Evolutionary conservation across 139 green algal species (phyloP).

Genomic region (Astrephomene gubernaculifera): DNA sequence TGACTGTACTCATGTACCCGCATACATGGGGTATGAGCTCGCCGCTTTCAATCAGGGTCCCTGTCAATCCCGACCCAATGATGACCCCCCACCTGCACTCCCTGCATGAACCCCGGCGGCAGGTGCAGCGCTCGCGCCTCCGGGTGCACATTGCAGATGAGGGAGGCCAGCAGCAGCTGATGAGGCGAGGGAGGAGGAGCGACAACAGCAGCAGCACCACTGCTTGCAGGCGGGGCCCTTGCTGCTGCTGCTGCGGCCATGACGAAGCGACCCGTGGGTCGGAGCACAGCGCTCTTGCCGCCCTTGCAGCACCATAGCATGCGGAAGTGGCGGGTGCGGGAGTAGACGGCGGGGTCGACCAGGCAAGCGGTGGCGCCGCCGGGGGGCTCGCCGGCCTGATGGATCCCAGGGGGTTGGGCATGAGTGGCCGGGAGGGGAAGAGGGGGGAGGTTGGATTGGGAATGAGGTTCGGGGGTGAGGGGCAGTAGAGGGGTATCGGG

Average conservation of each 20-base stretch:
- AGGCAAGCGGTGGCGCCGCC: constrained; percentile 47
- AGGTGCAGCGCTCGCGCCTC: constrained; percentile 55
- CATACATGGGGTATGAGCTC: too few species aligned
- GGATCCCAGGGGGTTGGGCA: too few species aligned
- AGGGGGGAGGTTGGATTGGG: too few species aligned
- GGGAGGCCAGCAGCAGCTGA: constrained; percentile 68
- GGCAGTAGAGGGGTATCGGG: too few species aligned
- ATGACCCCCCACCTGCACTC: constrained; percentile 23
- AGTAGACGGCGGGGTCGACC: constrained; percentile 85
- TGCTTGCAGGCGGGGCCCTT: background rate
- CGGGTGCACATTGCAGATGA: constrained; percentile 78
- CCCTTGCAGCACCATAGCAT: constrained; percentile 79
- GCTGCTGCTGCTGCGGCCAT: background rate
- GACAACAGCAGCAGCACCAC: background rate
- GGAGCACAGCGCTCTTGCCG: constrained; percentile 72
- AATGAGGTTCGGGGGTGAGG: too few species aligned
- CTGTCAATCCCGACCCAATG: background rate
- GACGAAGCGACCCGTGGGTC: constrained; percentile 61
- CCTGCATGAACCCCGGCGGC: constrained; percentile 42
- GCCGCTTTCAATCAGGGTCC: too few species aligned
- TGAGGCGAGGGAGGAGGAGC: background rate
- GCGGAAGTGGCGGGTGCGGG: constrained; percentile 84
- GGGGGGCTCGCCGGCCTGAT: constrained; percentile 10
- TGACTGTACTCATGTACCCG: too few species aligned
- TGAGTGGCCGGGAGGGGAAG: too few species aligned